phyloP scores from a whole-genome alignment of 202 grass and related monocot genomes.

The Cymbopogon flexuosus region DNA sequence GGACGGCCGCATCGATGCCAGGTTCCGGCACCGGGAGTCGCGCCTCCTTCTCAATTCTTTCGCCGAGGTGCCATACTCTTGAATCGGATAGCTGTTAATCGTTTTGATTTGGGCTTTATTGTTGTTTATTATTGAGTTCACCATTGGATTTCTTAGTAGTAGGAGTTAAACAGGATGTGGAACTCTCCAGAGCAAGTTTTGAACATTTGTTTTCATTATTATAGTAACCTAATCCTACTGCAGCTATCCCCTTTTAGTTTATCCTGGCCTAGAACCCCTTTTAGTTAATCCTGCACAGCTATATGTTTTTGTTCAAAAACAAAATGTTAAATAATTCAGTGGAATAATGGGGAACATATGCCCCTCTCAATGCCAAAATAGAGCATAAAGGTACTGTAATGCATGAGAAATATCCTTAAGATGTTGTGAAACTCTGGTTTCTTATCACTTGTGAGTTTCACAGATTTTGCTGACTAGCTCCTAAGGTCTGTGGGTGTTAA shows the following conservation, averaged over 20 bases:
- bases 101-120: not conserved
- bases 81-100: not conserved
- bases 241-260: not conserved
- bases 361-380: too few species aligned
- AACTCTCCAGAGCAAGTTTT: not conserved
- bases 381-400: not conserved
- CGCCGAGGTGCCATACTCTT: constrained; percentile 37
- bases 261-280: not conserved
- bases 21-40: constrained; percentile 45
- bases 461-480: not conserved
- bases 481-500: constrained; percentile 2
- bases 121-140: not conserved
- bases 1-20: constrained; percentile 47
- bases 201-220: not conserved
- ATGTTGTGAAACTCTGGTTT: not conserved
- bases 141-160: not conserved
- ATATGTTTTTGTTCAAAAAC: not conserved
- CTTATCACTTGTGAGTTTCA: not conserved
- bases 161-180: not conserved
- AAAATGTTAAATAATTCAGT: constrained; percentile 5
- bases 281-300: not conserved
- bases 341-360: too few species aligned
- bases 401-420: not conserved
- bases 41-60: constrained; percentile 57
- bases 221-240: constrained; percentile 1